Percentiles rank a stretch among this genome's conserved stretches.
These are phyloP conservation scores for Auriculariales sp. DNA, from an alignment of 768 basidiomycete genomes.

Conservation along the genomic window DNA sequence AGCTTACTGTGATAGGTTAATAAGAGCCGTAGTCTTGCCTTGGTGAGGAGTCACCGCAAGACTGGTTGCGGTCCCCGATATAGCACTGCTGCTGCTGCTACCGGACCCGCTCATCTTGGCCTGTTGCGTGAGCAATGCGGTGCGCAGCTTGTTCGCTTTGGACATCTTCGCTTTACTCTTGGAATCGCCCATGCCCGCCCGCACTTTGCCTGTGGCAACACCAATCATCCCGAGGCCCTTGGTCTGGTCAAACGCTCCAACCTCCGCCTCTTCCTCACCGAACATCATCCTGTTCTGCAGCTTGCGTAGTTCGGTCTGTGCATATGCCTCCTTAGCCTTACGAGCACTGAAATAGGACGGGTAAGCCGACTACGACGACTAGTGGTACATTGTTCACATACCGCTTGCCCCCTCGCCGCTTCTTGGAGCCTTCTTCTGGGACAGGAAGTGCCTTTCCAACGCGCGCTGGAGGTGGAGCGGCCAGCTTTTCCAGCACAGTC, in stretches of 20 bases:
- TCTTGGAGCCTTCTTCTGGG: constrained; percentile 91
- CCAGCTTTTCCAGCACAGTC: constrained; percentile 77
- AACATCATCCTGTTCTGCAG: constrained; percentile 95
- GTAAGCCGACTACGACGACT: neutral
- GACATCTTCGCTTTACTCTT: constrained; percentile 93
- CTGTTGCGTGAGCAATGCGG: constrained; percentile 66
- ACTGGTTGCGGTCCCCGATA: constrained; percentile 81
- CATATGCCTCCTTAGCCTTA: constrained; percentile 97
- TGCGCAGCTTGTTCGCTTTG: constrained; percentile 83
- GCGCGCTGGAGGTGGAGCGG: constrained; percentile 89
- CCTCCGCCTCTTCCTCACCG: constrained; percentile 90
- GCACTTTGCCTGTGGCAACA: constrained; percentile 69
- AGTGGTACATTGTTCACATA: constrained; percentile 18
- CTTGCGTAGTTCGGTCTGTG: constrained; percentile 91
- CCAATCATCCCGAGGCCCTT: constrained; percentile 98
- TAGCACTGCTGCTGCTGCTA: constrained; percentile 23
- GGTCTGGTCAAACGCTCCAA: constrained; percentile 94
- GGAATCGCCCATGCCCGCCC: constrained; percentile 75
- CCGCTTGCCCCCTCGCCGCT: constrained; percentile 91
- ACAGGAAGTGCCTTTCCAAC: constrained; percentile 86
- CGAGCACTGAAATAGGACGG: constrained; percentile 48
- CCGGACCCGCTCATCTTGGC: constrained; percentile 34
- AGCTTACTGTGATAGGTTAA: neutral
- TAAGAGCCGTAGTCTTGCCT: constrained; percentile 32
- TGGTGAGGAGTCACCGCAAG: constrained; percentile 92